Conservation (phyloP, 169 alveolate species). For the Eimeria sp. region DNA sequence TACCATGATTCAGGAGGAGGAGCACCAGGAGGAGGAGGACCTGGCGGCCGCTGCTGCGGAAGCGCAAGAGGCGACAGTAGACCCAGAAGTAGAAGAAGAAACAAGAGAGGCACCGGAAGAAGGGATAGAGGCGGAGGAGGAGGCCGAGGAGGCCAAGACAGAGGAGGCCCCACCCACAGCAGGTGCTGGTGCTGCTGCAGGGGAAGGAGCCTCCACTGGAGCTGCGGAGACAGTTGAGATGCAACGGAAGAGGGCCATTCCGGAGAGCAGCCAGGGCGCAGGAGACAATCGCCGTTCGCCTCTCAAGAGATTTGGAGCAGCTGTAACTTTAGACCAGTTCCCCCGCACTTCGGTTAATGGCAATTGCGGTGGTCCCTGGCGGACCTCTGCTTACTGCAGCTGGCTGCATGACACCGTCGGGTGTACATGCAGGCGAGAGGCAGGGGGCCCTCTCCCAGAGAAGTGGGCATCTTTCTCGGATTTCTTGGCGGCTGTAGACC, state of each 20-base stretch:
- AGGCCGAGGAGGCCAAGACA: background rate
- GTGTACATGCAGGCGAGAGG: constrained; percentile 67
- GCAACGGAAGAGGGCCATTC: background rate
- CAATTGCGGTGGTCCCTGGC: constrained; percentile 55
- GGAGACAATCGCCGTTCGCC: background rate
- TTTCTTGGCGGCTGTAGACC: constrained; percentile 30
- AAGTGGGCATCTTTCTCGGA: constrained; percentile 45
- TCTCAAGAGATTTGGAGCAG: background rate
- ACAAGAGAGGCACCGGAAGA: background rate
- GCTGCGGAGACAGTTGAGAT: background rate
- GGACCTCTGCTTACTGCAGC: constrained; percentile 44
- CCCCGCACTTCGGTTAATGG: constrained; percentile 29
- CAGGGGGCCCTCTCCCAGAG: constrained; percentile 68
- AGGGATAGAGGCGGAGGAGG: constrained; percentile 14
- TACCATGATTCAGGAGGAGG: background rate
- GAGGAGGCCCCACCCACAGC: background rate
- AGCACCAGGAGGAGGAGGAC: background rate
- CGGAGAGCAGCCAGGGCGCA: background rate
- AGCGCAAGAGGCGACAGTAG: background rate
- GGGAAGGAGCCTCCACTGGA: background rate
- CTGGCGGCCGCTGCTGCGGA: background rate
- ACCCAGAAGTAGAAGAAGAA: background rate
- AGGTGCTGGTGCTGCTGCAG: background rate
- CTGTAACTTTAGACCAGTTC: background rate
- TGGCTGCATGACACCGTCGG: constrained; percentile 69